phyloP scores from a whole-genome alignment of 2,329 filamentous ascomycete species.

The Thermomyces lanuginosus region DNA sequence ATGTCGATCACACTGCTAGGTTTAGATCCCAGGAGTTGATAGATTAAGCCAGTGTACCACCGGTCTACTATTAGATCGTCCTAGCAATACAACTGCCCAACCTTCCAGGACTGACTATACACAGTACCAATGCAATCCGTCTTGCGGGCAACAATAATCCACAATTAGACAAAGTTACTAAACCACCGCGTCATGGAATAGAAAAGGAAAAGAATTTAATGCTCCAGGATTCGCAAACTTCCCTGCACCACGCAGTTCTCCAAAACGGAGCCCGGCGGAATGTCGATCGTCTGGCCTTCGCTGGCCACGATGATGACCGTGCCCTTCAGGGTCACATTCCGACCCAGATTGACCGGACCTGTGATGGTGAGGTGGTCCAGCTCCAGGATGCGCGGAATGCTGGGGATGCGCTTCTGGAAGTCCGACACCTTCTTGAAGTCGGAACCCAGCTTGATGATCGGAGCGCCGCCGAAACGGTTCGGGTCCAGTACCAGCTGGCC shows the following conservation, averaged over 20 bases:
- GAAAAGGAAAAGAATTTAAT: slow-evolving; percentile 28
- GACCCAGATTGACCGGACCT: slow-evolving; percentile 88
- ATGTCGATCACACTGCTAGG: too few species aligned
- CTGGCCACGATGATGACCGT: slow-evolving; percentile 98
- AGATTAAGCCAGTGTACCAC: too few species aligned
- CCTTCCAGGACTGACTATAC: slow-evolving; percentile 3
- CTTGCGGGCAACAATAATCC: neutral
- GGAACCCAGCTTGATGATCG: slow-evolving; percentile 92
- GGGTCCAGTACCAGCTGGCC: slow-evolving; percentile 95
- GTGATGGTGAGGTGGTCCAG: slow-evolving; percentile 80
- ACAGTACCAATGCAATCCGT: slow-evolving; percentile 1
- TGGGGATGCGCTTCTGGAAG: slow-evolving; percentile 36
- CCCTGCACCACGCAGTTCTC: slow-evolving; percentile 99
- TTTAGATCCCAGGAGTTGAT: too few species aligned
- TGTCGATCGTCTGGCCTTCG: slow-evolving; percentile 93
- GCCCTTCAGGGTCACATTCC: slow-evolving; percentile 85
- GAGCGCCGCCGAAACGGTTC: slow-evolving; percentile 87
- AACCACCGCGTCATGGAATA: slow-evolving; percentile 4
- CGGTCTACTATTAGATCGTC: too few species aligned
- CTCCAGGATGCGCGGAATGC: slow-evolving; percentile 36
- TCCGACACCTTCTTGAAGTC: slow-evolving; percentile 99
- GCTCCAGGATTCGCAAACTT: slow-evolving; percentile 61
- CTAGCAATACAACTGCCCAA: too few species aligned
- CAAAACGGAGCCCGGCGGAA: slow-evolving; percentile 87
- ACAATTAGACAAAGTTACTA: neutral